Evolutionary conservation across 768 basidiomycete species (phyloP).

Genomic region (Ramaria sp.): DNA sequence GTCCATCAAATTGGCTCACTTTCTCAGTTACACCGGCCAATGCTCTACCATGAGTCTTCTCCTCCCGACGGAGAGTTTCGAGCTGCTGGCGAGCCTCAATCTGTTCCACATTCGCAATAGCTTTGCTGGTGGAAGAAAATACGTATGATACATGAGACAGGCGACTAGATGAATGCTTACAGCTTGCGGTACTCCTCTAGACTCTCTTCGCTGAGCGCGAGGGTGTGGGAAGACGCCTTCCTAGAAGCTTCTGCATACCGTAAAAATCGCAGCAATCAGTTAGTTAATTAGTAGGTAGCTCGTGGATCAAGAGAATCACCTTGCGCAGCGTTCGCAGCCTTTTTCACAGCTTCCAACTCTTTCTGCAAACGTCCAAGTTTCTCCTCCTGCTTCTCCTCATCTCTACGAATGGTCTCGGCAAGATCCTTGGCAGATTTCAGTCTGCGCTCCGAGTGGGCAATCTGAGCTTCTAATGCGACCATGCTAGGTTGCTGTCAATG

Average conservation of each 20-base stretch:
- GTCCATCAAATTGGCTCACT: constrained; percentile 52
- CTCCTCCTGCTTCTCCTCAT: constrained; percentile 37
- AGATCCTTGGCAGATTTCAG: constrained; percentile 56
- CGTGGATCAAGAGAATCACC: constrained; percentile 30
- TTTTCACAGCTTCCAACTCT: constrained; percentile 58
- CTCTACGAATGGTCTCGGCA: constrained; percentile 53
- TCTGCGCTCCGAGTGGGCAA: constrained; percentile 76
- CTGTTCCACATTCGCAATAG: constrained; percentile 65
- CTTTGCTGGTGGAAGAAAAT: constrained; percentile 44
- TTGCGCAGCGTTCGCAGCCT: constrained; percentile 67
- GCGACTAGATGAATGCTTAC: constrained; percentile 30
- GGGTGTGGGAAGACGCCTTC: constrained; percentile 58
- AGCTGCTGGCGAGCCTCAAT: constrained; percentile 82
- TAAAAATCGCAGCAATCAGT: neutral
- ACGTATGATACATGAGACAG: neutral
- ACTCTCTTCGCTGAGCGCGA: constrained; percentile 73
- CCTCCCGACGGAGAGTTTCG: constrained; percentile 71
- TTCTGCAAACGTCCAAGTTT: constrained; percentile 46
- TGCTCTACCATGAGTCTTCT: constrained; percentile 59
- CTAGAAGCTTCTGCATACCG: constrained; percentile 54
- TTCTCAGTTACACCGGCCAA: constrained; percentile 60
- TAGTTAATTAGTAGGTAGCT: neutral
- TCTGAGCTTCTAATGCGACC: constrained; percentile 75
- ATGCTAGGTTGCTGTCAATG: constrained; percentile 66
- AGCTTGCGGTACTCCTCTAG: constrained; percentile 79